Percentiles rank a stretch among this genome's conserved stretches.
phyloP scores from a whole-genome alignment of 1,284 basidiomycete genomes.

The Cystobasidium slooffiae region DNA sequence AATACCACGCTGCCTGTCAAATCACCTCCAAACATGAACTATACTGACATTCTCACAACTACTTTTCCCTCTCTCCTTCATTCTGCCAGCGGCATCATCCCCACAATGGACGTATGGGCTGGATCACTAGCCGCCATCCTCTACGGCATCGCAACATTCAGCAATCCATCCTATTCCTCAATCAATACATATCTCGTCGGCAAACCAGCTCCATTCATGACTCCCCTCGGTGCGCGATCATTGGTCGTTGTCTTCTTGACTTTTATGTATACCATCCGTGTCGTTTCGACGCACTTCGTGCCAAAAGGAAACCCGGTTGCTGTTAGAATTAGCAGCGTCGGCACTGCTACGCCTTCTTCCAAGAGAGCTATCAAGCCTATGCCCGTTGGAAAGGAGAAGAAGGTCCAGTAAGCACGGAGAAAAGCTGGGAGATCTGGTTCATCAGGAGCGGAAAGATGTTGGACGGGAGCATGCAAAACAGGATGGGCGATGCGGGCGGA shows the following conservation, averaged over 20 bases:
- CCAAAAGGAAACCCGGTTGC: not conserved
- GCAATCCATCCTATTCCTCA: constrained; percentile 38
- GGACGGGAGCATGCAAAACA: not conserved
- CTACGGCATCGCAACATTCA: constrained; percentile 43
- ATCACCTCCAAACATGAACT: not conserved
- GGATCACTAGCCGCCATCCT: constrained; percentile 40
- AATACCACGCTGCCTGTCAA: not conserved
- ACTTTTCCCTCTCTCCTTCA: not conserved
- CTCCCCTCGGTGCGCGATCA: constrained; percentile 36
- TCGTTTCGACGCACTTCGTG: constrained; percentile 33
- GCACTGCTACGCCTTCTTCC: constrained; percentile 11
- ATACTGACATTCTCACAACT: not conserved
- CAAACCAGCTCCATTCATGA: constrained; percentile 41
- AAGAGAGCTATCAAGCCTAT: constrained; percentile 25
- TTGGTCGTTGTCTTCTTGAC: constrained; percentile 40
- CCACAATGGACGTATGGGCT: constrained; percentile 45
- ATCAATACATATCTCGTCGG: constrained; percentile 38
- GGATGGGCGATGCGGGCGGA: not conserved
- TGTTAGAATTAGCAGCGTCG: not conserved
- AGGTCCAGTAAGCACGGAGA: constrained; percentile 18
- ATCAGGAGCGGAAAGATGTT: not conserved
- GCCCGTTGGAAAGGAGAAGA: constrained; percentile 35
- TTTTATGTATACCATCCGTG: constrained; percentile 37
- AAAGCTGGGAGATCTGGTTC: not conserved
- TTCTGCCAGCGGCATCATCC: constrained; percentile 30